These are phyloP conservation scores for Talaromyces sp. DNA, from an alignment of 2,329 filamentous ascomycete genomes.

Conservation along the genomic window DNA sequence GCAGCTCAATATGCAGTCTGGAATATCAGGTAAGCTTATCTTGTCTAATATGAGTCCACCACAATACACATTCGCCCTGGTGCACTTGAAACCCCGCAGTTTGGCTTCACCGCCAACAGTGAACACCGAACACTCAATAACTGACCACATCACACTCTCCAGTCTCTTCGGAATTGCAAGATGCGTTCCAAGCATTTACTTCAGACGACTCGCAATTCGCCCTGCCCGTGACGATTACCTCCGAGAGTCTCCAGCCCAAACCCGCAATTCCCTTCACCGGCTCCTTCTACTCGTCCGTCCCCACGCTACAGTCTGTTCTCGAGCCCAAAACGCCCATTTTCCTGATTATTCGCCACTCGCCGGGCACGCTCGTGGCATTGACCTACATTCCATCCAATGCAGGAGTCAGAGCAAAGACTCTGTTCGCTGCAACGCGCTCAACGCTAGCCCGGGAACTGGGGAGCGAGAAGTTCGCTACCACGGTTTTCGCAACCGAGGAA, in stretches of 20 bases:
- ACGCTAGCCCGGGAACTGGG: slow-evolving; percentile 57
- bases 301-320: slow-evolving; percentile 45
- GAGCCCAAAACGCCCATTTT: slow-evolving; percentile 53
- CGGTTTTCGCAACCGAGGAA: slow-evolving; percentile 54
- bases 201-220: slow-evolving; percentile 36
- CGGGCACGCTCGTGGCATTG: slow-evolving; percentile 43
- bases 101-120: neutral
- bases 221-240: slow-evolving; percentile 41
- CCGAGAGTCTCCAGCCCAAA: slow-evolving; percentile 38
- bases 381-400: slow-evolving; percentile 60
- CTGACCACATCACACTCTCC: slow-evolving; percentile 5
- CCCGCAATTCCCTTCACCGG: slow-evolving; percentile 33
- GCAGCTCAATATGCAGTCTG: slow-evolving; percentile 40
- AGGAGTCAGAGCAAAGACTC: slow-evolving; percentile 59
- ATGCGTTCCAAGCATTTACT: slow-evolving; percentile 41
- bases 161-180: slow-evolving; percentile 43
- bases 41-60: neutral
- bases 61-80: neutral
- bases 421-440: slow-evolving; percentile 59
- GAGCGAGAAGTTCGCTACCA: slow-evolving; percentile 54
- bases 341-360: slow-evolving; percentile 51
- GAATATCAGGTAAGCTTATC: slow-evolving; percentile 36
- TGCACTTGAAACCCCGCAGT: slow-evolving; percentile 4
- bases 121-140: neutral
- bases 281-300: slow-evolving; percentile 49